A percentile compares a stretch with the other conserved stretches of the same genome.
phyloP scores from a whole-genome alignment of 805 yeast species.

The Candida chauliodis region DNA sequence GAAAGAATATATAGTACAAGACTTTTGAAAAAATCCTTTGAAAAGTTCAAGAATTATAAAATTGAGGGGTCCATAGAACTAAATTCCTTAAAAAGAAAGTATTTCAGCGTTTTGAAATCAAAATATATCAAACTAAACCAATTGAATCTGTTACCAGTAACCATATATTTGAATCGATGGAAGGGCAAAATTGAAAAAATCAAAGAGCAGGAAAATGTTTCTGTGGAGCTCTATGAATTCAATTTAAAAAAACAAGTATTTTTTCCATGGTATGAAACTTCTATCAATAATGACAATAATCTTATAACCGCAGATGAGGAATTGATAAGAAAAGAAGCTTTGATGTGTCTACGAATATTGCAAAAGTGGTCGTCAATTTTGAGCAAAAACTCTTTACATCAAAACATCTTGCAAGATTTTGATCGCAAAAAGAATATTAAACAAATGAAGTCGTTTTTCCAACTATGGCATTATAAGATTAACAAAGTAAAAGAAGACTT shows the following conservation, averaged over 20 bases:
- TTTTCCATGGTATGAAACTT: not conserved
- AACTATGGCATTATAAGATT: slow-evolving; percentile 33
- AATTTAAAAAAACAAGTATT: not conserved
- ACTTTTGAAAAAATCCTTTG: not conserved
- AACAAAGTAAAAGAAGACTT: slow-evolving; percentile 15
- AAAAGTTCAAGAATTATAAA: not conserved
- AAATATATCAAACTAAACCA: not conserved
- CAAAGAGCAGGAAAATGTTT: not conserved
- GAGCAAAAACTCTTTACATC: not conserved
- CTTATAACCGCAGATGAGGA: not conserved
- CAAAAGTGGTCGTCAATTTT: slow-evolving; percentile 2
- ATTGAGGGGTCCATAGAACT: not conserved
- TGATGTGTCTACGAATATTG: not conserved
- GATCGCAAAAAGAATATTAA: slow-evolving; percentile 28
- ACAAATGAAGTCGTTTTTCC: slow-evolving; percentile 28
- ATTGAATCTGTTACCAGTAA: not conserved
- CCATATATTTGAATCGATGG: not conserved
- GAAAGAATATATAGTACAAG: slow-evolving; percentile 6
- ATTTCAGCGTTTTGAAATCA: not conserved
- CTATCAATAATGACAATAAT: not conserved
- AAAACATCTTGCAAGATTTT: slow-evolving; percentile 10
- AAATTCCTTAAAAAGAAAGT: slow-evolving; percentile 4
- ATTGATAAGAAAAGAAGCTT: not conserved
- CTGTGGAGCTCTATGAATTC: not conserved
- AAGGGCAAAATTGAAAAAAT: not conserved